Conservation (phyloP, 345 rosid species). For the Eucalyptus curtisii region DNA sequence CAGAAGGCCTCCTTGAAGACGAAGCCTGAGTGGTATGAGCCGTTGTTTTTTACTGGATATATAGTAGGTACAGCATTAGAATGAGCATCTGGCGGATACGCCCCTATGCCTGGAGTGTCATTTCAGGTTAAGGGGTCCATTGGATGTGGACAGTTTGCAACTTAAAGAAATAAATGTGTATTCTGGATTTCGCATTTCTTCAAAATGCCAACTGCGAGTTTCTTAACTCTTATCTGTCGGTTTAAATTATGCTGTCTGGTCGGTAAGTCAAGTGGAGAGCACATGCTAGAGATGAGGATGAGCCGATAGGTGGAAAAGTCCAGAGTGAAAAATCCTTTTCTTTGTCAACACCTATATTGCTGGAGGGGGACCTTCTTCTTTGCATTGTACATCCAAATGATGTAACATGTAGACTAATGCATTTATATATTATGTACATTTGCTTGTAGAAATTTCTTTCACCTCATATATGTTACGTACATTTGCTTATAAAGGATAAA, state of each 20-base stretch:
- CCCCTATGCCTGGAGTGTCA: not conserved
- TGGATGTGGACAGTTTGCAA: not conserved
- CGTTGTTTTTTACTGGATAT: not conserved
- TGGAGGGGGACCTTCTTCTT: not conserved
- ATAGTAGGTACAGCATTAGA: not conserved
- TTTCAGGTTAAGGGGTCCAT: not conserved
- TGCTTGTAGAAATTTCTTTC: not conserved
- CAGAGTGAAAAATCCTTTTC: not conserved
- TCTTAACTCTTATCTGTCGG: not conserved
- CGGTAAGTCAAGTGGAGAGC: not conserved
- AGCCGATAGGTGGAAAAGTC: not conserved
- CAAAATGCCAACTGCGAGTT: not conserved
- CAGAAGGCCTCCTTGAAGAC: not conserved
- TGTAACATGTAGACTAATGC: not conserved
- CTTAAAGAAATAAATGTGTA: not conserved
- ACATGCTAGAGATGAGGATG: no score
- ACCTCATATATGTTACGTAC: not conserved
- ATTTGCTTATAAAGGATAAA: not conserved
- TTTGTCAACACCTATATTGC: not conserved
- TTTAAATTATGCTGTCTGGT: not conserved
- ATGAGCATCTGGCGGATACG: not conserved
- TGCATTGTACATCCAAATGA: not conserved
- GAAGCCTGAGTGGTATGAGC: not conserved
- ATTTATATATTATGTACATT: not conserved
- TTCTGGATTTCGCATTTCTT: not conserved